Evolutionary conservation across 192 early-diverging fungal genomes (phyloP), one percentile per base, ranked within the genome.

Genomic region (Dissophora ornata): DNA sequence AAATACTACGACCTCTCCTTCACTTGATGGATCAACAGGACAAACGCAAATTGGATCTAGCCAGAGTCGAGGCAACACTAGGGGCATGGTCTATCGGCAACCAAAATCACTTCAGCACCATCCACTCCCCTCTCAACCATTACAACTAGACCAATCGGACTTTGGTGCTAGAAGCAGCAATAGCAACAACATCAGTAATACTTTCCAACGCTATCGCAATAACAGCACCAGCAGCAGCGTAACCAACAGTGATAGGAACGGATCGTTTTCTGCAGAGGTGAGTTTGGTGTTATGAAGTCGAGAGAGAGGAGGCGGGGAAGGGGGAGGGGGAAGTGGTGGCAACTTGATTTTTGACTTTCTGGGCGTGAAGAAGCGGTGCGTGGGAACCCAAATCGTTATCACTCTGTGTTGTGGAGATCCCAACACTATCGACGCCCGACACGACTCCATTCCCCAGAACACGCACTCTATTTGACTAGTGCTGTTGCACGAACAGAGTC

Each of bases 41-140:
- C n/a, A n/a, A 13, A 52, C 13, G 26, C 50, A 29, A 26, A 11
- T 38, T 5, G 36, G 36, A 12, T 12, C 44, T 9, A n/a, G 15
- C n/a, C 44, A n/a, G 18, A n/a, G 44, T n/a, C 44, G 44, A 2
- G 22, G 29, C n/a, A 41, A 25, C 26, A 52, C 19, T 7, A 24
- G 12, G 7, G 53, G 52, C 42, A 57, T 62, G 51, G 60, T 71
- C 10, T 71, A 71, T 42, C 69, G 62, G 22, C 69, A 71, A 42
- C 69, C 69, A 48, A 71, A 62, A 25, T 62, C 59, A 18, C 41
- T 71, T 0, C 59, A 71, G 52, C 69, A 71, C 41, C 69, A 71
- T 32, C 47, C 57, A 24, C 36, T 70, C 0, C 68, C 68, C 2
- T 54, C 68, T 2, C 68, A 70, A 16, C 69, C 69, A 0, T 22